phyloP scores from a whole-genome alignment of 108 stramenopile species.

The Cyclotella sp. region DNA sequence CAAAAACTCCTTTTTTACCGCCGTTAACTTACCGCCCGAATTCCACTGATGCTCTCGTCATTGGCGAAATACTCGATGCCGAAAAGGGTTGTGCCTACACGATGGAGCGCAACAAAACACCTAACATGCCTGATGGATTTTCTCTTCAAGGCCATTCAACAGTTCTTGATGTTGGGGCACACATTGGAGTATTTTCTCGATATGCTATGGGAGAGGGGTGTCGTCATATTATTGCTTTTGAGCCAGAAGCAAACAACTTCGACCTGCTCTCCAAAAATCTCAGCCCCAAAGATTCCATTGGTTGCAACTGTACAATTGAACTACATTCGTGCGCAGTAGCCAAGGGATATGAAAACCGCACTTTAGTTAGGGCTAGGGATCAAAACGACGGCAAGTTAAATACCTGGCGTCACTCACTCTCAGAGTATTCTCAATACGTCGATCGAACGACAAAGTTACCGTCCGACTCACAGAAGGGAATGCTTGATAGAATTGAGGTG shows the following conservation, averaged over 20 bases:
- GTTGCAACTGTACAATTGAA: slow-evolving; percentile 18
- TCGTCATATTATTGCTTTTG: slow-evolving; percentile 53
- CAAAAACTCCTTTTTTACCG: slow-evolving; percentile 39
- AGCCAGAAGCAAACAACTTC: slow-evolving; percentile 60
- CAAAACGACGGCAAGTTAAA: slow-evolving; percentile 56
- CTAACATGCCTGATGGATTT: slow-evolving; percentile 36
- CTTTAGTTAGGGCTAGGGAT: slow-evolving; percentile 51
- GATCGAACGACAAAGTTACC: slow-evolving; percentile 47
- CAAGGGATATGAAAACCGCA: slow-evolving; percentile 26
- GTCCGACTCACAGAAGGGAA: slow-evolving; percentile 43
- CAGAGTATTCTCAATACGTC: slow-evolving; percentile 60
- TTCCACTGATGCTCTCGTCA: slow-evolving; percentile 62
- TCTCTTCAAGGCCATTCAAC: slow-evolving; percentile 41
- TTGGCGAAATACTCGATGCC: slow-evolving; percentile 53
- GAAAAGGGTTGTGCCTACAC: slow-evolving; percentile 50
- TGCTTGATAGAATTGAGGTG: slow-evolving; percentile 45
- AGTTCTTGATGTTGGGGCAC: slow-evolving; percentile 57
- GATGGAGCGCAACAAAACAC: not conserved
- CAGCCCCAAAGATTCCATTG: not conserved
- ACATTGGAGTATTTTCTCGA: slow-evolving; percentile 62
- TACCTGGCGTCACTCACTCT: slow-evolving; percentile 58
- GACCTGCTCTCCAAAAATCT: slow-evolving; percentile 53
- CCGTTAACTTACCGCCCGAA: slow-evolving; percentile 42
- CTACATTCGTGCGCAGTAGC: slow-evolving; percentile 48
- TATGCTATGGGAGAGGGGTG: slow-evolving; percentile 53